Percentiles rank a stretch among this genome's conserved stretches.
Evolutionary conservation across 2,329 filamentous ascomycete species (phyloP).

Genomic region (Fusarium agapanthi): DNA sequence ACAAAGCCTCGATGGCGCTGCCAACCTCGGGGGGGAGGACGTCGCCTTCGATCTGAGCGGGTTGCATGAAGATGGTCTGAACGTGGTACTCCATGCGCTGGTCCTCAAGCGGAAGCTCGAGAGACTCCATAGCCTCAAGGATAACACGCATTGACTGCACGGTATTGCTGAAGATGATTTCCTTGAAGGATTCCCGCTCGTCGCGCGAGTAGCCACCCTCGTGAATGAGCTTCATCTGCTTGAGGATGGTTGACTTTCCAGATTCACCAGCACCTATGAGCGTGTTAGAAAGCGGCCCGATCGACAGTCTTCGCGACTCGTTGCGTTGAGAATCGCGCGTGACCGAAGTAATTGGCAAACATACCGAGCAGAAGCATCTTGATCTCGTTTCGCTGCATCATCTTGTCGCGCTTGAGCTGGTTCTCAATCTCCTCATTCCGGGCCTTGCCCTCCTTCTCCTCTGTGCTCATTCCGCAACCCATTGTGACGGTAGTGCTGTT

Average conservation of each 20-base stretch:
- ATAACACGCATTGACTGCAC: slow-evolving; percentile 76
- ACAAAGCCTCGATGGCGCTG: slow-evolving; percentile 88
- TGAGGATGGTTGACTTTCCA: slow-evolving; percentile 94
- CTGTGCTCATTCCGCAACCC: slow-evolving; percentile 99
- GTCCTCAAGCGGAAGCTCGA: slow-evolving; percentile 85
- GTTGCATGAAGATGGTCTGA: slow-evolving; percentile 98
- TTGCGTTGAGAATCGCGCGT: not conserved
- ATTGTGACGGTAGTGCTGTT: slow-evolving; percentile 70
- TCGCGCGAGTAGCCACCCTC: slow-evolving; percentile 98
- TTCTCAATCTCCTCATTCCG: slow-evolving; percentile 99
- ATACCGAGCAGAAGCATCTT: slow-evolving; percentile 99
- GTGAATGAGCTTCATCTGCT: slow-evolving; percentile 99
- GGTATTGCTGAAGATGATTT: slow-evolving; percentile 76
- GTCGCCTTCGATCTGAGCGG: slow-evolving; percentile 94
- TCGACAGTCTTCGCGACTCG: not conserved
- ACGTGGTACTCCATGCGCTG: slow-evolving; percentile 96
- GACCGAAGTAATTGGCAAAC: slow-evolving; percentile 11
- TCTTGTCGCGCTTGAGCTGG: slow-evolving; percentile 96
- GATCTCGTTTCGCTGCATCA: slow-evolving; percentile 99
- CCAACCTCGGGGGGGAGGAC: slow-evolving; percentile 94
- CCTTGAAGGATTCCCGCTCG: slow-evolving; percentile 75
- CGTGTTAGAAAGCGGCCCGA: slow-evolving; percentile 38
- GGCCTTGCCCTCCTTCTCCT: slow-evolving; percentile 99
- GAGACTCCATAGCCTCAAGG: slow-evolving; percentile 73
- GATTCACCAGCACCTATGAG: slow-evolving; percentile 88